Evolutionary conservation across 2,329 filamentous ascomycete species (phyloP), one percentile per base, ranked within the genome.

Genomic region (Dichotomopilus funicola): DNA sequence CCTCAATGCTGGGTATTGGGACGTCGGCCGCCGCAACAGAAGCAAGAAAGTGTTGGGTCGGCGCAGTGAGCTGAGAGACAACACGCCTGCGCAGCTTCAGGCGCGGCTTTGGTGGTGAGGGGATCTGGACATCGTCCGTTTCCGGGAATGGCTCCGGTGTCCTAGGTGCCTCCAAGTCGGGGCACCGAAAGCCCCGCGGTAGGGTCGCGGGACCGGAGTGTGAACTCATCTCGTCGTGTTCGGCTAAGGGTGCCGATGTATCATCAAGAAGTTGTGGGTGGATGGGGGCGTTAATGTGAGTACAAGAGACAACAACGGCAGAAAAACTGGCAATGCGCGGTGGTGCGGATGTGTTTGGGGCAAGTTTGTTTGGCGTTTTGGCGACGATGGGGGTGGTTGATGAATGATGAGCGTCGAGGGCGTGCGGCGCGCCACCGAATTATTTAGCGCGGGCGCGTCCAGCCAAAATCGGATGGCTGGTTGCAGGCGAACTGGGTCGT

Each of bases 21-120:
- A 84, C 72, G 65, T 86, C 83, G 58, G 81, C 83, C 13, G 82
- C 81, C 45, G 81, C 82, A 55, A 86, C 83, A 4, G 82, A 85
- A 2, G 81, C 82, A n/a, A 86, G 76, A 64, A 86, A 86, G 50
- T 86, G 81, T 64, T 83, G 75, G 1, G 83, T 86, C 1, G 83
- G 81, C 40, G 81, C 81, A 56, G 75, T 69, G 9, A 80, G 71
- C 55, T 77, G 74, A 31, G 79, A 76, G 40, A 75, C 74, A 63
- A 77, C 74, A 62, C 80, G 80, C 63, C 77, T 75, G 68, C 81
- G 81, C 57, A 84, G 68, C 60, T 74, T 76, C 62, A 83, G 72
- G 52, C 78, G 78, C 58, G 76, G 78, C 63, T 78, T 75, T 44
- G 76, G 77, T 33, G 79, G 75, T 40, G 77, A 77, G 9, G 78